Evolutionary conservation across 495 filamentous ascomycete genomes (phyloP).

Genomic region (Xylaria nigripes): DNA sequence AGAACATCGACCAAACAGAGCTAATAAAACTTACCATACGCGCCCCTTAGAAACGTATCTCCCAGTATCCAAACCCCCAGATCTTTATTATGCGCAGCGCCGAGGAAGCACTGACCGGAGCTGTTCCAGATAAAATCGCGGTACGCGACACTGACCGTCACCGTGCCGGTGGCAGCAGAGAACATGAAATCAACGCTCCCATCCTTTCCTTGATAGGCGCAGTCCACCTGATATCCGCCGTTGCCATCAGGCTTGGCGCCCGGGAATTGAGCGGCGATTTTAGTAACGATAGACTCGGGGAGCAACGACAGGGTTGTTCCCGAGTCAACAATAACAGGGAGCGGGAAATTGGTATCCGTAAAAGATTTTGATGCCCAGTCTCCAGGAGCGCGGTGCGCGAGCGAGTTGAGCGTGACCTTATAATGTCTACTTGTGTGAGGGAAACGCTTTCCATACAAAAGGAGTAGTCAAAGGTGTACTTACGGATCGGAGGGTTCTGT

Average conservation of each 20-base stretch:
- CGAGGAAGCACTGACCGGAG: constrained; percentile 35
- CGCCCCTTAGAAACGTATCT: constrained; percentile 67
- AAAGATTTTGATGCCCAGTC: neutral
- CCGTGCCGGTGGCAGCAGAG: constrained; percentile 20
- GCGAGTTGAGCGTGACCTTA: constrained; percentile 49
- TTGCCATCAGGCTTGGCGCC: constrained; percentile 46
- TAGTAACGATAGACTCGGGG: constrained; percentile 47
- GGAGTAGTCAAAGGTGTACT: neutral
- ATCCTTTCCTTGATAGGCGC: constrained; percentile 43
- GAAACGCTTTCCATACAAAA: constrained; percentile 41
- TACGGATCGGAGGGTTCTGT: constrained; percentile 28
- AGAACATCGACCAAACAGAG: neutral
- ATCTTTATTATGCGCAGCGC: constrained; percentile 36
- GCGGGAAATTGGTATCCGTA: constrained; percentile 28
- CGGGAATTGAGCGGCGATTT: constrained; percentile 41
- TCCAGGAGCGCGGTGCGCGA: constrained; percentile 37
- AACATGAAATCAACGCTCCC: constrained; percentile 58
- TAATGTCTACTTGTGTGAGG: constrained; percentile 32
- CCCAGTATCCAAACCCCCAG: constrained; percentile 47
- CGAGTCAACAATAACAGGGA: constrained; percentile 59
- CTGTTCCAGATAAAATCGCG: constrained; percentile 58
- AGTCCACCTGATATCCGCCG: constrained; percentile 52
- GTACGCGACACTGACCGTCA: constrained; percentile 51
- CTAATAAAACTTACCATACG: constrained; percentile 40
- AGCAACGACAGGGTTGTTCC: constrained; percentile 61